Evolutionary conservation across 1,139 yeast species (phyloP).

Genomic region (Hemisphaericaspora xylofermentans): DNA sequence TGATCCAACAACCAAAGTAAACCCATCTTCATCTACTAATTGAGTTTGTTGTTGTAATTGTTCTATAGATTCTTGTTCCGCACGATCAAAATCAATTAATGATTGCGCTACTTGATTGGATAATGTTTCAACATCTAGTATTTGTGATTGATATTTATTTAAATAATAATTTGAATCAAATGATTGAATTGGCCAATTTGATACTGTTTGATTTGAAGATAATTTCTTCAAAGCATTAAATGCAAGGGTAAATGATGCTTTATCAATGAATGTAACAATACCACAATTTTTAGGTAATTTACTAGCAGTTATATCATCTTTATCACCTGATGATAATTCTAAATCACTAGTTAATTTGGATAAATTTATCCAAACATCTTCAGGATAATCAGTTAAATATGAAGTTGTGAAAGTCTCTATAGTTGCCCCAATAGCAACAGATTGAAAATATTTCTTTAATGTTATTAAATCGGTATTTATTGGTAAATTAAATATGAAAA

Average conservation of each 20-base stretch:
- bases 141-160: slow-evolving; percentile 25
- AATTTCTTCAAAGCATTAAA: slow-evolving; percentile 57
- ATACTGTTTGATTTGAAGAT: slow-evolving; percentile 22
- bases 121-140: slow-evolving; percentile 48
- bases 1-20: slow-evolving; percentile 83
- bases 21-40: slow-evolving; percentile 88
- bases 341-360: slow-evolving; percentile 62
- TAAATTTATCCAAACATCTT: slow-evolving; percentile 59
- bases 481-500: slow-evolving; percentile 81
- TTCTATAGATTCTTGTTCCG: slow-evolving; percentile 65
- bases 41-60: slow-evolving; percentile 55
- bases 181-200: slow-evolving; percentile 32
- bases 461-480: slow-evolving; percentile 52
- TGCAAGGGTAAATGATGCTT: slow-evolving; percentile 67
- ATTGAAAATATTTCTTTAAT: slow-evolving; percentile 58
- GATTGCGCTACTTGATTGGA: slow-evolving; percentile 55
- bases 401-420: slow-evolving; percentile 49
- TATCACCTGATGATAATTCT: slow-evolving; percentile 32
- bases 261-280: slow-evolving; percentile 72
- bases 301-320: slow-evolving; percentile 29
- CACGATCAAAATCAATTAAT: slow-evolving; percentile 65
- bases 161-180: slow-evolving; percentile 34
- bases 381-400: slow-evolving; percentile 38
- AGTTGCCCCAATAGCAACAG: slow-evolving; percentile 60
- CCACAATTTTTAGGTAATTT: slow-evolving; percentile 73